Conservation (phyloP, 192 early-diverging fungal species). For the Entomortierella lignicola region DNA sequence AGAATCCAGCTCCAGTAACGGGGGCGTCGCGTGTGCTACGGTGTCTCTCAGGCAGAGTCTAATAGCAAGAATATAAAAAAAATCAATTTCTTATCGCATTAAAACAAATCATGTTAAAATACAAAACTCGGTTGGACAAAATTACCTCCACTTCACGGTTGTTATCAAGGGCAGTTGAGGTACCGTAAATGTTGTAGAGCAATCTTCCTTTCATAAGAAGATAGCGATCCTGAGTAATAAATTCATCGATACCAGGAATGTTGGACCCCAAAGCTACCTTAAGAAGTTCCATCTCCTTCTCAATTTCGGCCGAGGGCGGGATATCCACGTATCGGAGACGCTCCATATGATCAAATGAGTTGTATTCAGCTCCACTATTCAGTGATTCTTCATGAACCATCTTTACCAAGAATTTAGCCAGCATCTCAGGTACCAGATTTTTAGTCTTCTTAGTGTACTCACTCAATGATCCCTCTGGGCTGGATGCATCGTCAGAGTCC, state of each 20-base stretch:
- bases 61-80: background rate
- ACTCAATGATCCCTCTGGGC: conserved; percentile 56
- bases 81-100: background rate
- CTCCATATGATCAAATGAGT: conserved; percentile 89
- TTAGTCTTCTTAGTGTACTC: conserved; percentile 56
- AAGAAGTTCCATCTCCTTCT: conserved; percentile 70
- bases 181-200: conserved; percentile 81
- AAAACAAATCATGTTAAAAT: too few species aligned
- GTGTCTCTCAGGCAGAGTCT: conserved; percentile 52
- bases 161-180: conserved; percentile 60
- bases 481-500: conserved; percentile 42
- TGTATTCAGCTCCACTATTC: conserved; percentile 73
- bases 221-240: conserved; percentile 87
- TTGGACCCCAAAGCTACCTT: conserved; percentile 72
- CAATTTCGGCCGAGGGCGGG: conserved; percentile 59
- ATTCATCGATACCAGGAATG: conserved; percentile 85
- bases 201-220: conserved; percentile 87
- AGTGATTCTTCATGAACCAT: conserved; percentile 85
- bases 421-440: conserved; percentile 73
- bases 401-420: conserved; percentile 84
- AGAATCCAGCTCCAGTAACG: conserved; percentile 74
- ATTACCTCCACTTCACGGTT: conserved; percentile 27
- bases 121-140: background rate
- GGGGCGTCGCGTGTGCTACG: conserved; percentile 48
- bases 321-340: conserved; percentile 78